These are phyloP conservation scores for Rhodotorula babjevae DNA, from an alignment of 768 basidiomycete species.

Conservation along the genomic window DNA sequence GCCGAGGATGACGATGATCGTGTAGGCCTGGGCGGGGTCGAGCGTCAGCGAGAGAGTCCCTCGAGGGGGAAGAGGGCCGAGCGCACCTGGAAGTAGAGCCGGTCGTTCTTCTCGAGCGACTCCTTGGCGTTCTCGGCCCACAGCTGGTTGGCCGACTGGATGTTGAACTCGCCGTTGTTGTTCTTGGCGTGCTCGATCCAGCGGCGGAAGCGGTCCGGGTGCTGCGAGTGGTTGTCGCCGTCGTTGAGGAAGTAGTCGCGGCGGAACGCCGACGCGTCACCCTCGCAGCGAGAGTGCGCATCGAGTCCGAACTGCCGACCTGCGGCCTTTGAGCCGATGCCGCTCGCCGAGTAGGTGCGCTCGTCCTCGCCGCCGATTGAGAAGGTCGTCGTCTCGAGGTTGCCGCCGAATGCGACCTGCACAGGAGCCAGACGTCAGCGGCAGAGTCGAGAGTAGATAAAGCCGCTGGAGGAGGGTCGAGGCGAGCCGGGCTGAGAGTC, in stretches of 20 bases:
- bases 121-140: not conserved
- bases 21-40: not conserved
- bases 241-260: not conserved
- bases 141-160: not conserved
- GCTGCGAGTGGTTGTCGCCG: constrained; percentile 1
- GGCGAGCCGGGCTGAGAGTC: no score
- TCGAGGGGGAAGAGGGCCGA: no score
- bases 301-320: constrained; percentile 4
- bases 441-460: no score
- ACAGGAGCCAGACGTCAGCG: no score
- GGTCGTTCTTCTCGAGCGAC: not conserved
- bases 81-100: not conserved
- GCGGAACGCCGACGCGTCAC: not conserved
- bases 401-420: not conserved
- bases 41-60: no score
- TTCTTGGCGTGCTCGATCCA: not conserved
- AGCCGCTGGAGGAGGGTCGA: no score
- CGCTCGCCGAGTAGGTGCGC: not conserved
- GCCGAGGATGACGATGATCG: constrained; percentile 4
- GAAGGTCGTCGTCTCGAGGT: not conserved
- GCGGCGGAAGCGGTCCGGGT: not conserved
- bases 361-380: constrained; percentile 6
- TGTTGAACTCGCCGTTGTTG: not conserved
- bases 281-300: constrained; percentile 3
- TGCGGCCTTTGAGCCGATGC: not conserved